A percentile compares a stretch with the other conserved stretches of the same genome.
Evolutionary conservation across 257 asterid species (phyloP).

Genomic region (Fraxinus anomala): DNA sequence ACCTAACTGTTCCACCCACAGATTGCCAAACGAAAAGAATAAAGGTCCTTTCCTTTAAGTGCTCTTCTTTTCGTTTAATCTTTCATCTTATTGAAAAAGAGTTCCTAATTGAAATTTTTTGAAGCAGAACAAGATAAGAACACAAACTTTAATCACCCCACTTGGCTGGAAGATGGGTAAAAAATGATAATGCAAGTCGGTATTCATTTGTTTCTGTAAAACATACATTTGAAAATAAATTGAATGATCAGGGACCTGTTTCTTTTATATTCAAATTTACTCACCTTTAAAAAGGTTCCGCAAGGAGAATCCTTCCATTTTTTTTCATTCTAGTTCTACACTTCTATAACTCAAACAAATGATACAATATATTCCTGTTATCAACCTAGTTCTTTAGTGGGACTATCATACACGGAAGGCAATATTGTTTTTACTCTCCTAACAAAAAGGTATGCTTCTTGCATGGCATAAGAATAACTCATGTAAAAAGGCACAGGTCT

Average conservation of each 20-base stretch:
- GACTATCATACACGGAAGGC: background rate
- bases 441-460: background rate
- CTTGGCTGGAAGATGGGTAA: background rate
- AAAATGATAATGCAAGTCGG: background rate
- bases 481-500: slow-evolving; percentile 3
- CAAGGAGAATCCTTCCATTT: background rate
- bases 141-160: background rate
- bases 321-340: background rate
- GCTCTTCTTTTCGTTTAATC: background rate
- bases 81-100: background rate
- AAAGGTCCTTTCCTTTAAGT: background rate
- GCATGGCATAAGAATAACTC: slow-evolving; percentile 13
- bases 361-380: background rate
- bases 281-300: background rate
- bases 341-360: slow-evolving; percentile 3
- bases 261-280: background rate
- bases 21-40: background rate
- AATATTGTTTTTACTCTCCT: background rate
- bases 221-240: background rate
- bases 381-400: background rate
- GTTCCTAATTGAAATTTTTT: background rate
- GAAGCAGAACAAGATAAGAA: background rate
- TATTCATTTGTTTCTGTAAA: background rate
- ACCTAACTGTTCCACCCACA: background rate
- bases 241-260: background rate